A percentile compares a stretch with the other conserved stretches of the same genome.
Conservation (phyloP, 2,329 filamentous ascomycete species). For the Aspergillus sp. region DNA sequence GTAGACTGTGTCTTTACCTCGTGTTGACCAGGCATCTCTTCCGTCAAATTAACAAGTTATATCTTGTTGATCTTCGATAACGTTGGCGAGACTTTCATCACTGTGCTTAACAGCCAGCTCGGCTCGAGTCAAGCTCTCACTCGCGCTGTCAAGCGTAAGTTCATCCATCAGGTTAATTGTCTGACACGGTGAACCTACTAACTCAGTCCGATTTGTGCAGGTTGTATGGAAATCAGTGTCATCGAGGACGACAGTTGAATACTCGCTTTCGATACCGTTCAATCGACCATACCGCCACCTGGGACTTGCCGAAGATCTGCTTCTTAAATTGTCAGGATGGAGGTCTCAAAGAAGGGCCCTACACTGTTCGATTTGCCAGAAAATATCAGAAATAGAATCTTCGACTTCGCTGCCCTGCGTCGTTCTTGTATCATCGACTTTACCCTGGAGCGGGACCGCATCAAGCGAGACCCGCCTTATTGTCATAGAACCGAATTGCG, state of each 20-base stretch:
- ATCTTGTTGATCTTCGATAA: too few relatives aligned
- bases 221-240: neutral
- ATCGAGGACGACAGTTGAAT: neutral
- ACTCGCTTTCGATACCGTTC: neutral
- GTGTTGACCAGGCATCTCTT: too few relatives aligned
- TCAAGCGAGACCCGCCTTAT: neutral
- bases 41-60: too few relatives aligned
- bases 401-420: constrained; percentile 25
- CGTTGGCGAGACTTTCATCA: too few relatives aligned
- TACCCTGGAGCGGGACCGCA: constrained; percentile 13
- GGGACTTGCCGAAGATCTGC: neutral
- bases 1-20: neutral
- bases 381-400: constrained; percentile 21
- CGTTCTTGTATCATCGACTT: constrained; percentile 26
- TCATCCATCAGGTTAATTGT: neutral
- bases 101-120: neutral
- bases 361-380: constrained; percentile 26
- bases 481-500: constrained; percentile 10
- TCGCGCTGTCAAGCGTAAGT: neutral
- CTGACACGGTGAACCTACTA: neutral
- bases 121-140: neutral
- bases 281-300: neutral
- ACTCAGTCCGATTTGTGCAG: neutral
- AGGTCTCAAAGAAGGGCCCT: neutral
- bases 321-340: neutral